Evolutionary conservation across 257 asterid genomes (phyloP), one percentile per base, ranked within the genome.

Genomic region (Petunia axillaris): DNA sequence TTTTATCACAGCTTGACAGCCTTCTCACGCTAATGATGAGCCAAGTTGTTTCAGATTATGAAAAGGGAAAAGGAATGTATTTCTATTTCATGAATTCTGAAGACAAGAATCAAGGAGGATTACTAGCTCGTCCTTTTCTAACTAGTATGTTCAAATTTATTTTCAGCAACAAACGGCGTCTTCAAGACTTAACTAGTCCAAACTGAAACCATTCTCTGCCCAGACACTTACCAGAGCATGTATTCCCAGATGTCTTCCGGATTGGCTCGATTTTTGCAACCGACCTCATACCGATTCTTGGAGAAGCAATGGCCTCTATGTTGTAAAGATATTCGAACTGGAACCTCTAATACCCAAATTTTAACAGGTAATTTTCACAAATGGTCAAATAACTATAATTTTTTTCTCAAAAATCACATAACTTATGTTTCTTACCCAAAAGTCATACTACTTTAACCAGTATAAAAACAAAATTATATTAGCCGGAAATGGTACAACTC

Each of bases 231-330:
- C 89, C 98, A 93, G 48, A 89, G 93, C 89, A 93, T 93, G 98
- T 93, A 91, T 81, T 87, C 97, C 35, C 97, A 93, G 76, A 93
- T 93, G 95, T 93, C 78, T 90, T 93, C 14, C 94, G 98, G 16
- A 97, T 91, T 43, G 98, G 98, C 59, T 97, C 98, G 35, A 96
- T 93, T 40, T 93, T 93, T 57, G 98, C 98, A 59, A 92, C 98
- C 4, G 97, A 94, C 2, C 91, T 94, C 83, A 92, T 92, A 79
- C 90, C 90, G 87, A 35, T 94, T 92, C 84, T 67, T 94, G 6
- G 96, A 92, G 58, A 92, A 92, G 55, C 92, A 94, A 79, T 94
- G 93, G 92, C 1, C 86, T 83, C 88, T 86, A 53, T 84, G 92
- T 13, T 87, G 92, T 83, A 86, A 87, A 43, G 98, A 92, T 77